A percentile compares a stretch with the other conserved stretches of the same genome.
Evolutionary conservation across 352 stramenopile genomes (phyloP).

Genomic region (Globisporangium lucens): DNA sequence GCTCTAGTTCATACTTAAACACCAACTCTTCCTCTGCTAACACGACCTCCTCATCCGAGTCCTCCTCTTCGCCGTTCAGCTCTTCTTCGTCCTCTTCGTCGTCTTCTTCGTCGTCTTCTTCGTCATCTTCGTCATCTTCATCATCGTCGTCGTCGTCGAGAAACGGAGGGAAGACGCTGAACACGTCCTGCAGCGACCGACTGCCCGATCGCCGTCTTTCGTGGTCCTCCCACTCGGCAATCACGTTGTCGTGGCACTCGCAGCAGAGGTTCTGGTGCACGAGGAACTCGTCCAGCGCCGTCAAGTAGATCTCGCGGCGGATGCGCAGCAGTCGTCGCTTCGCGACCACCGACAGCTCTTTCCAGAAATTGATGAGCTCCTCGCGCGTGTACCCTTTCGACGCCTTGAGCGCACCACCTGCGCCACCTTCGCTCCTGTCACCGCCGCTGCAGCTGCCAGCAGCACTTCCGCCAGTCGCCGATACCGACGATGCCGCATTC

Average conservation of each 20-base stretch:
- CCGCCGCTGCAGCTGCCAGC: constrained; percentile 18
- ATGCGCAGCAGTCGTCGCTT: constrained; percentile 72
- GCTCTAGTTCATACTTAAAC: constrained; percentile 73
- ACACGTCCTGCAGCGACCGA: constrained; percentile 70
- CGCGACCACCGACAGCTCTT: constrained; percentile 57
- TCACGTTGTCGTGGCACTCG: constrained; percentile 82
- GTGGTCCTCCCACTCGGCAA: constrained; percentile 79
- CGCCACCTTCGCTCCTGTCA: constrained; percentile 25
- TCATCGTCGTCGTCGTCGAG: constrained; percentile 65
- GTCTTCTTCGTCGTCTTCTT: constrained; percentile 53
- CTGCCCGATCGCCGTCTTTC: constrained; percentile 60
- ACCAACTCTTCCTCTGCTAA: constrained; percentile 61
- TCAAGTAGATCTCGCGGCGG: constrained; percentile 65
- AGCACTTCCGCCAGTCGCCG: background rate
- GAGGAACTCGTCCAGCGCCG: constrained; percentile 70
- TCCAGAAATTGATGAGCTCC: constrained; percentile 82
- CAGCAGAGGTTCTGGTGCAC: constrained; percentile 75
- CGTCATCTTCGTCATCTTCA: constrained; percentile 50
- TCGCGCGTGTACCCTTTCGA: constrained; percentile 61
- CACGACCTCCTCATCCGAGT: constrained; percentile 34
- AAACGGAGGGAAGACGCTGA: constrained; percentile 76
- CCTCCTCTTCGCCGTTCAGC: constrained; percentile 40
- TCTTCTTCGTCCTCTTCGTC: constrained; percentile 37
- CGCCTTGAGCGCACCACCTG: constrained; percentile 23
- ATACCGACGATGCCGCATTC: background rate